Evolutionary conservation across 345 rosid genomes (phyloP), one percentile per base, ranked within the genome.

Genomic region (Gynandropsis gynandra): DNA sequence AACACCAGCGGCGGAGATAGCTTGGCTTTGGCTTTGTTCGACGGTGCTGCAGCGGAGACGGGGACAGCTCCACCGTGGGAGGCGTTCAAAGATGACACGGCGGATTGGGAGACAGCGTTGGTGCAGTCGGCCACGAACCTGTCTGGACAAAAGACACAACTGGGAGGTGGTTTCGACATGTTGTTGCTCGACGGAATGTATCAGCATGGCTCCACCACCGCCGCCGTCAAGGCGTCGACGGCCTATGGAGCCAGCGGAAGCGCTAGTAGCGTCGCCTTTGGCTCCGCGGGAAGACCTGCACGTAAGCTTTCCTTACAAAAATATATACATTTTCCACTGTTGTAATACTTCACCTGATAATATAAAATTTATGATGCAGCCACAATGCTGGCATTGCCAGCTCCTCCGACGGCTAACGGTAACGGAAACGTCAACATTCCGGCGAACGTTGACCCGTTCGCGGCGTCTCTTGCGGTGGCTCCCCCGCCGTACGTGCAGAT

Each of bases 61-160:
- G 69, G 6, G 37, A 46, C 68, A 0, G 47, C 67, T 40, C 63
- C 75, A 4, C 39, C 61, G 29, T 87, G 96, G 95, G 76, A 82
- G 54, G 84, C 93, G 15, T 84, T 87, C 54, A 53, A 42, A 11
- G 85, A 82, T 0, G 78, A 79, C 16, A 42, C 74, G 0, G 68
- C 72, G 1, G 84, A 82, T 52, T 87, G 98, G 95, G 96, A 87
- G 49, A 72, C 80, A 14, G 69, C 92, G 11, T 68, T 87, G 50
- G 82, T 90, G 47, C 81, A 82, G 55, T 64, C 96, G 12, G 76
- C 77, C 4, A 77, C 87, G 49, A 66, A 58, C 29, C 54, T 90
- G 51, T 56, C 74, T 0, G 53, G 40, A 32, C 81, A 76, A 44
- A 52, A 54, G 58, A 46, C 60, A 0, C 56, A 64, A 32, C 66